Base-by-base conservation (phyloP, 2,329 filamentous ascomycete genomes). In the Pseudopithomyces chartarum region DNA sequence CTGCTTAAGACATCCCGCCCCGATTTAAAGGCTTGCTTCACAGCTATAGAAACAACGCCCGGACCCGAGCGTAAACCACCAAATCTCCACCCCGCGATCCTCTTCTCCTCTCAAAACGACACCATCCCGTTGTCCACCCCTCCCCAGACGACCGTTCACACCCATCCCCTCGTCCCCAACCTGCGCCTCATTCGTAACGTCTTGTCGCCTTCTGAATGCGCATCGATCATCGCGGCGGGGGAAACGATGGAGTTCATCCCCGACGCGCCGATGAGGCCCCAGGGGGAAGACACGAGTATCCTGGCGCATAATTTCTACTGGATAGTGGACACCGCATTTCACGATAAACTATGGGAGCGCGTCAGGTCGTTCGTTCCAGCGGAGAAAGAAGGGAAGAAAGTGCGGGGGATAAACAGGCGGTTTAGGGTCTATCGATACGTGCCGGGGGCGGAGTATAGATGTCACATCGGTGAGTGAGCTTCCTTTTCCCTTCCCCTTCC, bases 221-320 rank as follows among this genome's bases (percentile, higher is more conserved):
- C 80, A 46, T 79, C 84, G 12, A 89, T 91, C 53, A 85, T 91
- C 19, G 84, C 86, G 0, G 85, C 87, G 0, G 87, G 84, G 5
- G 88, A 91, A 68, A 80, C 80, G 0, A 82, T 89, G 44, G 83
- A 83, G 6, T 91, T 90, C 60, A 79, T 87, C 0, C 88, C 88
- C 0, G 88, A 91, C 64, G 85, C 86, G 0, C 88, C 88, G 0
- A 76, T 90, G 29, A 84, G 86, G 2, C 84, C 86, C n/a, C 85
- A 87, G 54, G 85, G 85, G 15, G 86, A 89, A 58, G 76, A 77
- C 52, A 80, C 81, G 22, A 89, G 86, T 65, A 82, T 90, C 45
- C 73, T 90, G 1, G 88, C 88, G 0, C 88, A 90, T 76, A 90
- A 90, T 71, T 89, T 90, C 63, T 90, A 90, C 77, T 90, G 88